Evolutionary conservation across 805 yeast genomes (phyloP).

Genomic region (Ogataea paradorogensis): DNA sequence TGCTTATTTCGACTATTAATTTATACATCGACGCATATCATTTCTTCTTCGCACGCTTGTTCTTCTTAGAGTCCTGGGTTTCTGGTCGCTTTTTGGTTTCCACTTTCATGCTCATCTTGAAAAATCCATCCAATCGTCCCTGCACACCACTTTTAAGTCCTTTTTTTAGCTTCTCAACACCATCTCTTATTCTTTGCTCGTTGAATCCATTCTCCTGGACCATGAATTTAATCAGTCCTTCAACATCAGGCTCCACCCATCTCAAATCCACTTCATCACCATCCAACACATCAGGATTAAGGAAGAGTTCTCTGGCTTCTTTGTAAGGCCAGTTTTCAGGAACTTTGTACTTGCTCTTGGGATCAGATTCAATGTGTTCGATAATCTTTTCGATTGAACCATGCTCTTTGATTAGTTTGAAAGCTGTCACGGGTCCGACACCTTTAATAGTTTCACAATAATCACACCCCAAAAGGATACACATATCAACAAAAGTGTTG

Average conservation of each 20-base stretch:
- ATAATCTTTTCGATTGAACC: constrained; percentile 77
- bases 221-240: constrained; percentile 77
- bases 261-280: constrained; percentile 65
- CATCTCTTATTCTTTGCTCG: constrained; percentile 87
- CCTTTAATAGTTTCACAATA: constrained; percentile 95
- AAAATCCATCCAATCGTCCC: constrained; percentile 90
- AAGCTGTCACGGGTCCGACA: constrained; percentile 93
- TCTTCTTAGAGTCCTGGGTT: constrained; percentile 28
- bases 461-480: constrained; percentile 94
- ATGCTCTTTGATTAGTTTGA: constrained; percentile 82
- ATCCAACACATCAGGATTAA: constrained; percentile 73
- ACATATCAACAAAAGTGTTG: constrained; percentile 80
- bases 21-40: constrained; percentile 4
- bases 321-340: constrained; percentile 95
- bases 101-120: constrained; percentile 58
- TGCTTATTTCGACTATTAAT: neutral
- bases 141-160: constrained; percentile 84
- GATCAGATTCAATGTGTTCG: constrained; percentile 54
- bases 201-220: constrained; percentile 86
- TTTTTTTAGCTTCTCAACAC: constrained; percentile 81
- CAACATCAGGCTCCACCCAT: constrained; percentile 88
- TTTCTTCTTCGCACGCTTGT: constrained; percentile 16
- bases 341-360: constrained; percentile 66
- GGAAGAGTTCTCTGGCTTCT: constrained; percentile 81
- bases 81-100: constrained; percentile 39